Evolutionary conservation across 75 land plant genomes (phyloP), one percentile per base, ranked within the genome.

Genomic region (Gnetum montanum): DNA sequence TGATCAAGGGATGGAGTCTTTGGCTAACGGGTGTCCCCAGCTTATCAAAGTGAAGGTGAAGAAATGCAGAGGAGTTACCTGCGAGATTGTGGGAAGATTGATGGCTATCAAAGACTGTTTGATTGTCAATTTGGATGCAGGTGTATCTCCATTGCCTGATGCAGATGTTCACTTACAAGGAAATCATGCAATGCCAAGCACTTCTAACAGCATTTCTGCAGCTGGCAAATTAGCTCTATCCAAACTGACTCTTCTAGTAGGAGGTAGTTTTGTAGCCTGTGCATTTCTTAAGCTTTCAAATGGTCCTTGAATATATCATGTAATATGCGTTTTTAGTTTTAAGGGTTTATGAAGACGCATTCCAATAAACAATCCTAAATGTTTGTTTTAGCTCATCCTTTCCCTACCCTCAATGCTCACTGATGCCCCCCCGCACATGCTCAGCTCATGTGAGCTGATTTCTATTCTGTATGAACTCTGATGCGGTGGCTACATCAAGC

Each of bases 1-100:
- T 22, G 74, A 75, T 54, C 44, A 30, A 28, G 78, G 75, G 19
- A 62, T 75, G 48, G 78, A 70, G 22, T 63, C 52, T 34, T 59
- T 75, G 8, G 54, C 54, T 13, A 48, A 34, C 25, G 78, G 78
- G 7, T 75, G 78, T 35, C 78, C 78, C 8, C 61, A 43, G 24
- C 65, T 75, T 26, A 41, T 63, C 40, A 75, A 70, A 60, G 66
- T 75, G 40, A 75, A 75, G 61, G 63, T 75, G 46, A 75, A 70
- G 74, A 75, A 65, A 48, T 75, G 78, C 54, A 60, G 62, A 40
- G 60, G 55, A 30, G 75, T 75, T 4, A 70, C 69, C 33, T 23
- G 23, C 6, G 41, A 49, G 25, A 27, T 36, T 36, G 54, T 30
- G 20, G 54, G 29, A 15, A 11, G 3, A 8, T 31, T 52, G 54